Conservation (phyloP, 352 stramenopile genomes). For the Lagenidium giganteum region DNA sequence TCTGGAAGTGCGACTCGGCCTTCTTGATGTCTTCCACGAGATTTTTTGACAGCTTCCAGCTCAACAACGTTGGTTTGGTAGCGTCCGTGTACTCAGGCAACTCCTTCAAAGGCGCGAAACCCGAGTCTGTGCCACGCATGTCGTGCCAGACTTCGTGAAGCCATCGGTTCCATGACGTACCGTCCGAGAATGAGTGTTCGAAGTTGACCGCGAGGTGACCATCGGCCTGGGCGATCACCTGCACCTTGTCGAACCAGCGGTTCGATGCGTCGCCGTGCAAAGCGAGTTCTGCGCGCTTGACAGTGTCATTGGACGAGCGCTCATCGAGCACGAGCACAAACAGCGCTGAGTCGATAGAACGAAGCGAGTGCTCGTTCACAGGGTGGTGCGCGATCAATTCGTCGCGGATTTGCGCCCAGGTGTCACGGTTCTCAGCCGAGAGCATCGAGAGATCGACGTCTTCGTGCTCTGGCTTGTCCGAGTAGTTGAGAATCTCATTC, state of each 20-base stretch:
- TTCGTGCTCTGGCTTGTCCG: constrained; percentile 33
- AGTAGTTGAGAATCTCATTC: constrained; percentile 58
- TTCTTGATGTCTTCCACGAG: constrained; percentile 70
- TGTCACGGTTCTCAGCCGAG: constrained; percentile 80
- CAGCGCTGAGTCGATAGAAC: constrained; percentile 85
- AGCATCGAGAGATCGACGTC: constrained; percentile 73
- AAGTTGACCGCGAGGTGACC: constrained; percentile 91
- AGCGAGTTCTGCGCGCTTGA: constrained; percentile 76
- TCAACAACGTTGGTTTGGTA: constrained; percentile 42
- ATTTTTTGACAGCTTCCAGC: constrained; percentile 77
- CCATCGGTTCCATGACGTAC: constrained; percentile 91
- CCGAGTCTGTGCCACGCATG: constrained; percentile 75
- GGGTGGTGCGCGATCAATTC: constrained; percentile 62
- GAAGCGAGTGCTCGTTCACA: constrained; percentile 65
- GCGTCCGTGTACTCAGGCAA: constrained; percentile 47
- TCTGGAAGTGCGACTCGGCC: constrained; percentile 59
- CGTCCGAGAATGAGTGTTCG: constrained; percentile 92
- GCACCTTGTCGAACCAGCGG: constrained; percentile 93
- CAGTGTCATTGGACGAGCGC: constrained; percentile 46
- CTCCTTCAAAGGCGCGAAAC: constrained; percentile 59
- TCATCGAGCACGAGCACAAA: constrained; percentile 88
- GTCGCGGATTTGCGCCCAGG: constrained; percentile 76
- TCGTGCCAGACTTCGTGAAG: constrained; percentile 90
- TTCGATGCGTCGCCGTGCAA: constrained; percentile 79
- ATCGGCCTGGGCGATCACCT: constrained; percentile 81